These are phyloP conservation scores for Phytophthora idaei DNA, from an alignment of 352 stramenopile species.

Conservation along the genomic window DNA sequence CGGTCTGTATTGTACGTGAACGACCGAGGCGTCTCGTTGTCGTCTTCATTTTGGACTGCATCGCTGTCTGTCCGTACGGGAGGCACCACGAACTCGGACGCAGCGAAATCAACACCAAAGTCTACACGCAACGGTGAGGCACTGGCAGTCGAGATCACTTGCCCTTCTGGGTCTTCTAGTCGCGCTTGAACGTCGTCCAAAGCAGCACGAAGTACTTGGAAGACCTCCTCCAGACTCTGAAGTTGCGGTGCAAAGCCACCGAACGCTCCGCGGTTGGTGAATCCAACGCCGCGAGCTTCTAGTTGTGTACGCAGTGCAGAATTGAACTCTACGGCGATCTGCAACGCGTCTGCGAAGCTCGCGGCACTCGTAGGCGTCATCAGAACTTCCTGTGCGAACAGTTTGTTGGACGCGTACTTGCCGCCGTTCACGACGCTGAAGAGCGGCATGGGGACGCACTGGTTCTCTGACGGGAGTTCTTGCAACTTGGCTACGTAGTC, in stretches of 20 bases:
- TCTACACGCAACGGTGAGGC: slow-evolving; percentile 48
- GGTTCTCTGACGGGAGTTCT: slow-evolving; percentile 47
- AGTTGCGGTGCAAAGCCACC: slow-evolving; percentile 70
- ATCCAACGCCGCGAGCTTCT: slow-evolving; percentile 57
- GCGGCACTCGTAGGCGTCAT: slow-evolving; percentile 53
- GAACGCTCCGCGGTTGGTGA: slow-evolving; percentile 62
- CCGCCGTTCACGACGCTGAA: slow-evolving; percentile 80
- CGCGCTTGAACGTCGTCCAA: slow-evolving; percentile 48
- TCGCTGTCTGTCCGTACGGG: background rate
- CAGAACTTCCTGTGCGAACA: slow-evolving; percentile 72
- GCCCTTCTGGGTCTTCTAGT: slow-evolving; percentile 33
- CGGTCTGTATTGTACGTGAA: slow-evolving; percentile 75
- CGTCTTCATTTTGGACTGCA: slow-evolving; percentile 17
- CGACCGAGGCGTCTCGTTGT: slow-evolving; percentile 11
- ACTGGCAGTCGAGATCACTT: slow-evolving; percentile 37
- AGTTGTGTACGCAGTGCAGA: slow-evolving; percentile 48
- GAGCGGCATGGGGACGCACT: slow-evolving; percentile 71
- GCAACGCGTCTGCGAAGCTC: slow-evolving; percentile 65
- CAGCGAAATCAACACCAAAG: slow-evolving; percentile 73
- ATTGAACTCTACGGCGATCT: slow-evolving; percentile 62
- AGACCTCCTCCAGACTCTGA: slow-evolving; percentile 60
- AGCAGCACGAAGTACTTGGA: slow-evolving; percentile 58
- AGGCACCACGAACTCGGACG: slow-evolving; percentile 55
- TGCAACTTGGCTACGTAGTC: slow-evolving; percentile 63
- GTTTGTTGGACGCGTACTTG: slow-evolving; percentile 65